Conservation (phyloP, 2,329 filamentous ascomycete genomes). For the Neocucurbitaria cava region DNA sequence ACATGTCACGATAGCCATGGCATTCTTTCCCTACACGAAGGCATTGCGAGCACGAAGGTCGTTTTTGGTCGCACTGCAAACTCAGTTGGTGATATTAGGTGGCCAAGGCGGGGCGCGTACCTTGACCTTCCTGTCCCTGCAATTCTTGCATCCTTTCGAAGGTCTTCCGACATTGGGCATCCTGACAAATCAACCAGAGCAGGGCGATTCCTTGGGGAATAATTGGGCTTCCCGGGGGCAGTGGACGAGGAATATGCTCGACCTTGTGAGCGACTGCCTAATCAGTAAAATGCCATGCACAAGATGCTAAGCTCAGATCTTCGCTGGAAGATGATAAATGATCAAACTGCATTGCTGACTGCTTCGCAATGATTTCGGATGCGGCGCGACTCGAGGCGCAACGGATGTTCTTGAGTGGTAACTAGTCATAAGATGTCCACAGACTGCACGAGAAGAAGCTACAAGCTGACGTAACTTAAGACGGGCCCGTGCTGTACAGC, state of each 20-base stretch:
- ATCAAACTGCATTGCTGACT: not conserved
- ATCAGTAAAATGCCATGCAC: not conserved
- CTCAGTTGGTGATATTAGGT: not conserved
- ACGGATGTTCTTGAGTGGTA: not conserved
- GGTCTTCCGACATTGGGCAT: conserved; percentile 44
- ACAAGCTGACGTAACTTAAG: not conserved
- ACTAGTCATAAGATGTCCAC: not conserved
- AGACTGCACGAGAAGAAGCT: not conserved
- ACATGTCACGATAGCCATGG: conserved; percentile 40
- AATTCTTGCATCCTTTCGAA: conserved; percentile 40
- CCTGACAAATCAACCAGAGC: not conserved
- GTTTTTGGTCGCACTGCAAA: conserved; percentile 40
- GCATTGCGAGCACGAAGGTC: conserved; percentile 44
- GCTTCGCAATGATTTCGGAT: not conserved
- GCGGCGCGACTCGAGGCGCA: not conserved
- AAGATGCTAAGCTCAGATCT: not conserved
- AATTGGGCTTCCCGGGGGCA: not conserved
- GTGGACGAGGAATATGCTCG: not conserved
- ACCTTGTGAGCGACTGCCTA: not conserved
- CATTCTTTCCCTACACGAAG: conserved; percentile 34
- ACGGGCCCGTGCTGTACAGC: not conserved
- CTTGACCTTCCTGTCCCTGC: conserved; percentile 42
- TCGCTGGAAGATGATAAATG: not conserved
- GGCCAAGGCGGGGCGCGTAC: conserved; percentile 15
- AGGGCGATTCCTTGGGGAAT: not conserved